Evolutionary conservation across 805 yeast species (phyloP).

Genomic region (Hanseniaspora jakobsenii): DNA sequence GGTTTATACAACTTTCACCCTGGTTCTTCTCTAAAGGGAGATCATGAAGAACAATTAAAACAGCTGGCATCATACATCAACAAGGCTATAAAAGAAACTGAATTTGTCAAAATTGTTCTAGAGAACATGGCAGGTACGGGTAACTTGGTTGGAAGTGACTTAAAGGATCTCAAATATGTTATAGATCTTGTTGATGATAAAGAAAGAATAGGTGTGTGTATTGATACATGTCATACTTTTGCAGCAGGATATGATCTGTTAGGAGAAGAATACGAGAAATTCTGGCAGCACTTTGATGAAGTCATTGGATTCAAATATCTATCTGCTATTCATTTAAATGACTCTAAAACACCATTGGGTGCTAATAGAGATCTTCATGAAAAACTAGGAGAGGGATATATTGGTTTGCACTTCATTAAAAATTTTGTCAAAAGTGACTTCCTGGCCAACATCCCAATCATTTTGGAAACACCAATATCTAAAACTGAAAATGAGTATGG

Average conservation of each 20-base stretch:
- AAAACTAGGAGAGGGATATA: constrained; percentile 73
- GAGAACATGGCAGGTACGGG: constrained; percentile 99
- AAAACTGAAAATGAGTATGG: constrained; percentile 60
- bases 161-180: constrained; percentile 64
- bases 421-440: constrained; percentile 56
- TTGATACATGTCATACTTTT: constrained; percentile 92
- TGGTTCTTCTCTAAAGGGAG: constrained; percentile 72
- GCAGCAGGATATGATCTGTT: constrained; percentile 91
- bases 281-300: constrained; percentile 68
- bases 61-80: constrained; percentile 72
- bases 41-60: constrained; percentile 49
- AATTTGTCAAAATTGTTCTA: constrained; percentile 72
- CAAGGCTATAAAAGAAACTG: constrained; percentile 59
- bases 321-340: constrained; percentile 77
- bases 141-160: constrained; percentile 67
- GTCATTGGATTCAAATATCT: constrained; percentile 65
- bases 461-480: constrained; percentile 72
- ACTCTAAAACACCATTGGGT: constrained; percentile 85
- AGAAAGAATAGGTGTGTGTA: constrained; percentile 81
- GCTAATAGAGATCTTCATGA: constrained; percentile 89
- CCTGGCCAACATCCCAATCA: constrained; percentile 57
- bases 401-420: constrained; percentile 78
- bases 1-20: constrained; percentile 89
- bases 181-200: constrained; percentile 72
- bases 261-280: constrained; percentile 46